Conservation (phyloP, 176 grass and related monocot species). For the Oryza glaberrima region DNA sequence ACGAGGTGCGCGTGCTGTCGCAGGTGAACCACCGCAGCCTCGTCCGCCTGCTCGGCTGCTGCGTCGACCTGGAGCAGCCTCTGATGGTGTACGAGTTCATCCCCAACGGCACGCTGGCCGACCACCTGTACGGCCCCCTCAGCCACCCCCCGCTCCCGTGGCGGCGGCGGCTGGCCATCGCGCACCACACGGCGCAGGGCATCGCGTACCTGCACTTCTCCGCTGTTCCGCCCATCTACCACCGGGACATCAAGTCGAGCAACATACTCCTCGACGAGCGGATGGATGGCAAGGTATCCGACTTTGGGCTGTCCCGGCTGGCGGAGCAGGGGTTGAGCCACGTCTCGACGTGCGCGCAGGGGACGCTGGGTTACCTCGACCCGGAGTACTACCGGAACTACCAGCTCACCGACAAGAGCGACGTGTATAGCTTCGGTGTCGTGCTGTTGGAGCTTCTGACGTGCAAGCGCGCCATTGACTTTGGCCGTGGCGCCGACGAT, state of each 20-base stretch:
- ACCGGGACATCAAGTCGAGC: slow-evolving; percentile 85
- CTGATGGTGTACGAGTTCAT: slow-evolving; percentile 91
- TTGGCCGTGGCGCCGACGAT: slow-evolving; percentile 58
- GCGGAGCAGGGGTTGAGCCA: slow-evolving; percentile 75
- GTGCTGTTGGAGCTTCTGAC: slow-evolving; percentile 81
- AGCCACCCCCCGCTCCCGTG: slow-evolving; percentile 51
- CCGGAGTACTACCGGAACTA: slow-evolving; percentile 90
- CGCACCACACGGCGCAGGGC: slow-evolving; percentile 70
- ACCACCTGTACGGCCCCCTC: slow-evolving; percentile 56
- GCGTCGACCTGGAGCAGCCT: slow-evolving; percentile 74
- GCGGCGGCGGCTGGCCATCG: slow-evolving; percentile 61
- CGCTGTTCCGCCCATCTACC: slow-evolving; percentile 77
- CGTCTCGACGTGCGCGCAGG: slow-evolving; percentile 84
- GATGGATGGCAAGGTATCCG: slow-evolving; percentile 70
- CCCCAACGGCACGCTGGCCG: slow-evolving; percentile 69
- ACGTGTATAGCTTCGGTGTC: slow-evolving; percentile 74
- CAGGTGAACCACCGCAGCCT: slow-evolving; percentile 90
- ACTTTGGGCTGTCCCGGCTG: slow-evolving; percentile 77
- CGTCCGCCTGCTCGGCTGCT: slow-evolving; percentile 78
- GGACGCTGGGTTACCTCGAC: slow-evolving; percentile 79
- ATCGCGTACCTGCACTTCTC: slow-evolving; percentile 80
- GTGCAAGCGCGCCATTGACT: slow-evolving; percentile 76
- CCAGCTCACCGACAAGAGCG: slow-evolving; percentile 85
- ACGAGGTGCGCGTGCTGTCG: slow-evolving; percentile 83
- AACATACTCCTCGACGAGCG: slow-evolving; percentile 79